phyloP scores from a whole-genome alignment of 2,329 filamentous ascomycete species.

The Pseudogymnoascus sp. region DNA sequence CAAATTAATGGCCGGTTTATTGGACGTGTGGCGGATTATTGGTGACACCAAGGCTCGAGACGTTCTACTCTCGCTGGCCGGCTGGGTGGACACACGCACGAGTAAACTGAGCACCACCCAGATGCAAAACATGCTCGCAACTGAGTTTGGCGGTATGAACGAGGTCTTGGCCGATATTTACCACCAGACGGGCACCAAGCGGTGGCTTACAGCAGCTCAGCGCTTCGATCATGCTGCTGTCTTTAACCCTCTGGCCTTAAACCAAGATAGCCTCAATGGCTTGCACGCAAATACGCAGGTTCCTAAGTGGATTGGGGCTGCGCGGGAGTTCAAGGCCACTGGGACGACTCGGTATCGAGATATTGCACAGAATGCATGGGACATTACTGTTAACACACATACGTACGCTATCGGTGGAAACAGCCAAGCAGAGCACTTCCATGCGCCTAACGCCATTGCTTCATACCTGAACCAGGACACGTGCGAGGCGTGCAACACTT shows the following conservation, averaged over 20 bases:
- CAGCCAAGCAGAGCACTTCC: constrained; percentile 46
- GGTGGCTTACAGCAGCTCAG: constrained; percentile 39
- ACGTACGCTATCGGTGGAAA: constrained; percentile 47
- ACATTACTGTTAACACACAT: constrained; percentile 38
- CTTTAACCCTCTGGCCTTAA: constrained; percentile 39
- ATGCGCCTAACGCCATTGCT: constrained; percentile 38
- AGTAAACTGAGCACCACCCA: constrained; percentile 33
- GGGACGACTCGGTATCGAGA: constrained; percentile 37
- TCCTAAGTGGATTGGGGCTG: constrained; percentile 46
- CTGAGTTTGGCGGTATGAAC: constrained; percentile 47
- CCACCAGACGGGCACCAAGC: constrained; percentile 37
- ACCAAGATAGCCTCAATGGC: constrained; percentile 39
- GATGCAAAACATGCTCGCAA: constrained; percentile 42
- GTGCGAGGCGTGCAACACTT: constrained; percentile 45
- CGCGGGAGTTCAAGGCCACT: constrained; percentile 41
- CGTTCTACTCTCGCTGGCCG: constrained; percentile 37
- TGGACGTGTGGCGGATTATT: constrained; percentile 41
- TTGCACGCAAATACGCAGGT: constrained; percentile 47
- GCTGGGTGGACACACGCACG: constrained; percentile 43
- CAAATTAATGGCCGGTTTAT: constrained; percentile 35
- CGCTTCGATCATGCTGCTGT: constrained; percentile 43
- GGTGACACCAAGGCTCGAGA: constrained; percentile 36
- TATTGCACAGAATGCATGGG: constrained; percentile 43
- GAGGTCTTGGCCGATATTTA: constrained; percentile 42
- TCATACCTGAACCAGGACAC: constrained; percentile 38